Base-by-base conservation (phyloP, 225 moss, liverwort and hornwort species). In the Neckera pumila region DNA sequence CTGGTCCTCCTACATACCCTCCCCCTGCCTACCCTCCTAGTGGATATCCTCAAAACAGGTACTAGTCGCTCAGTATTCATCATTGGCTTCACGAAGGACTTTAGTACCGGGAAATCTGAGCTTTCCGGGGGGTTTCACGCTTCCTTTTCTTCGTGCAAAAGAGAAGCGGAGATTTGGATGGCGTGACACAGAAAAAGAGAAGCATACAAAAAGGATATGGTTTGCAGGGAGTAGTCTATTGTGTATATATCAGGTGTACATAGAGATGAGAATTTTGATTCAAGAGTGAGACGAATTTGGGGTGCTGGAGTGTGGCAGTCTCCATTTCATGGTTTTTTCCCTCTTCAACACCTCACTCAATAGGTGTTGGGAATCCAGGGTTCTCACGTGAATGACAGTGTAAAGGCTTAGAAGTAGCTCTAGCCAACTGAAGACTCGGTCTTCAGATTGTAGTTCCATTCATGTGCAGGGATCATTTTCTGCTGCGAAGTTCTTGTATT, bases 1-100 rank as follows among this genome's bases (percentile, higher is more conserved):
- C 70, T 43, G 70, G 42, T 57, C 80, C 89, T 89, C 82, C 91
- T 54, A 49, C 89, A 22, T 85, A 91, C 40, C 89, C 89, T 47
- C 80, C 89, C 25, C 19, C 77, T 16, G 34, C 81, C 11, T 87
- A 86, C 25, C 17, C 91, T 53, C 73, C 87, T 47, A 11, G 18
- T 38, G 90, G 89, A 11, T 81, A 89, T 76, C 87, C 91, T 56
- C 87, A 87, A 15, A 7, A 87, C 71, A 86, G 74, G 47, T 58
- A 79, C 53, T 89, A 87, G 67, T 53, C 79, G 22, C 33, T 33
- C 62, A 22, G 5, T 21, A 30, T 79, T 58, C 25, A 36, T 54
- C 36, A 77, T 23, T 54, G 53, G 14, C 56, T 78, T 58, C 28
- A 40, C 28, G 40, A 79, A 40, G 40, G 40, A 40, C 58, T 26